Conservation (phyloP, 306 rosid genomes). For the Quercus glauca region DNA sequence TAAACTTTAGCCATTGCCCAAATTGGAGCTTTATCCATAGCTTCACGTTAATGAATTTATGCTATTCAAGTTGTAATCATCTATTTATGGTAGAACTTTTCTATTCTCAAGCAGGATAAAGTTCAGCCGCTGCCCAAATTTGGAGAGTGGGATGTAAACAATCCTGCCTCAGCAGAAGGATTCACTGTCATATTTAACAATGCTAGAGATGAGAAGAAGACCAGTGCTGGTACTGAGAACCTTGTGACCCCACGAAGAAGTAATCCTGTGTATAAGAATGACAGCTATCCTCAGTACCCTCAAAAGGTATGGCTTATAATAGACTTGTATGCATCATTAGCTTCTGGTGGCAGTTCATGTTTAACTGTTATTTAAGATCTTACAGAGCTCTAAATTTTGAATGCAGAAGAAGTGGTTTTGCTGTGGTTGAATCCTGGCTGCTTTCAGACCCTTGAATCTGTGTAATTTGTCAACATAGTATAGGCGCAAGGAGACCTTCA, state of each 20-base stretch:
- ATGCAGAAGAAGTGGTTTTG: constrained; percentile 85
- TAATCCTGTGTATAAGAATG: constrained; percentile 28
- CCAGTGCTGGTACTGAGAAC: constrained; percentile 24
- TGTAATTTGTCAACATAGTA: background rate
- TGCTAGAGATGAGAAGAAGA: constrained; percentile 87
- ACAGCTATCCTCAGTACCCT: constrained; percentile 27
- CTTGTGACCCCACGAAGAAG: constrained; percentile 29
- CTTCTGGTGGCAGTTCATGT: background rate
- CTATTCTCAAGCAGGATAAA: constrained; percentile 42
- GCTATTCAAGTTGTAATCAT: background rate
- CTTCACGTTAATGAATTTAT: constrained; percentile 3
- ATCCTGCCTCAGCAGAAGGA: constrained; percentile 89
- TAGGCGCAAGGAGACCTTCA: constrained; percentile 1
- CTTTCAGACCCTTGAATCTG: constrained; percentile 12
- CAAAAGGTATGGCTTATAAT: constrained; percentile 35
- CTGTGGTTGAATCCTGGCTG: constrained; percentile 47
- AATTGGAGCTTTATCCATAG: constrained; percentile 44
- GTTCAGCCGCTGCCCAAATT: constrained; percentile 75
- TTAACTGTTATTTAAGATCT: constrained; percentile 6
- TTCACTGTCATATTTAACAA: constrained; percentile 82
- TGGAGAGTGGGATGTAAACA: constrained; percentile 90
- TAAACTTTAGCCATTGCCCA: constrained; percentile 63
- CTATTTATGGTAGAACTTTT: background rate
- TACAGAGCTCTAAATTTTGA: constrained; percentile 17
- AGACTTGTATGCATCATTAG: background rate